Evolutionary conservation across 148 eudicot species (phyloP).

Genomic region (Silene uniflora): DNA sequence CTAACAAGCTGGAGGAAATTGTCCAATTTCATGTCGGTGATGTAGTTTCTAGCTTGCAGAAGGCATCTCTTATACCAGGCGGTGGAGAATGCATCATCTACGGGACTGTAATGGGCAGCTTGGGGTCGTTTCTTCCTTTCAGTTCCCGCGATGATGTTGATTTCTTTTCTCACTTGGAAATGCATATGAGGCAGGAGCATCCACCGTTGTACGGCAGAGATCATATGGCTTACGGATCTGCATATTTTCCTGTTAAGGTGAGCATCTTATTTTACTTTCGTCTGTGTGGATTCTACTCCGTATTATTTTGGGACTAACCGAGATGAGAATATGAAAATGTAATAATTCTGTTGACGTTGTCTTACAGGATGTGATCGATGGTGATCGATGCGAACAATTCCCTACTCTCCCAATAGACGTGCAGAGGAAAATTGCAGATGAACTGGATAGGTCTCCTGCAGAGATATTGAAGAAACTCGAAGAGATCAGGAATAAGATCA

Average conservation of each 20-base stretch:
- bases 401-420: conserved; percentile 87
- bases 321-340: neutral
- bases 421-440: conserved; percentile 96
- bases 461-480: conserved; percentile 95
- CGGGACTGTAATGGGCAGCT: conserved; percentile 98
- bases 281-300: neutral
- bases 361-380: conserved; percentile 95
- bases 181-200: conserved; percentile 97
- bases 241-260: conserved; percentile 97
- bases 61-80: conserved; percentile 88
- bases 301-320: neutral
- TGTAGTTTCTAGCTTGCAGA: conserved; percentile 83
- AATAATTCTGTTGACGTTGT: neutral
- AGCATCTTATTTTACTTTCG: conserved; percentile 1
- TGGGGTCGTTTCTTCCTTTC: conserved; percentile 94
- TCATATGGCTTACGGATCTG: conserved; percentile 97
- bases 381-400: conserved; percentile 92
- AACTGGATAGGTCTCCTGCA: conserved; percentile 90
- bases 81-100: conserved; percentile 91
- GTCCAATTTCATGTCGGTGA: conserved; percentile 98
- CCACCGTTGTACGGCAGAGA: conserved; percentile 99
- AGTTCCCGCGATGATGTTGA: conserved; percentile 93
- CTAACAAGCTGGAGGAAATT: conserved; percentile 95
- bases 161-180: conserved; percentile 97
- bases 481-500: conserved; percentile 87